These are phyloP conservation scores for Amaranthus palmeri DNA, from an alignment of 148 eudicot species.

Conservation along the genomic window DNA sequence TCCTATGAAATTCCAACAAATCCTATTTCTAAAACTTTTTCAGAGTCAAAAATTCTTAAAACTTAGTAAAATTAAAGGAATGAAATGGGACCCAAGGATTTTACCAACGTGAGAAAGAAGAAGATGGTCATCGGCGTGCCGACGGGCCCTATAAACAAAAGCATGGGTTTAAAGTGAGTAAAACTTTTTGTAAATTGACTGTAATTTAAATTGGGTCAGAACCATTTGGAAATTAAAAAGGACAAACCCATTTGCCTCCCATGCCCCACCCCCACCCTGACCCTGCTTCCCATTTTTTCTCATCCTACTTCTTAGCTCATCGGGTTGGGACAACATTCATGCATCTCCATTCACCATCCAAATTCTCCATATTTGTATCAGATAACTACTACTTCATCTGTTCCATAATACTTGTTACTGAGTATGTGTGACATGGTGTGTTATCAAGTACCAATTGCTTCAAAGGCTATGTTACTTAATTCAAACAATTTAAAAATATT, in stretches of 20 bases:
- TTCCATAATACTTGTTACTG: no score
- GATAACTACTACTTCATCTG: no score
- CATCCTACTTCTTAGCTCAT: not conserved
- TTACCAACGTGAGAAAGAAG: not conserved
- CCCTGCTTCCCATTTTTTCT: conserved; percentile 14
- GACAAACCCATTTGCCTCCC: conserved; percentile 12
- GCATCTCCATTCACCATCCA: conserved; percentile 2
- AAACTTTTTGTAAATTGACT: conserved; percentile 8
- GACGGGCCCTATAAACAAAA: conserved; percentile 11
- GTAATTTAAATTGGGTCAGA: conserved; percentile 14
- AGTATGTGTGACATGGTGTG: no score
- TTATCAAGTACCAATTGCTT: no score
- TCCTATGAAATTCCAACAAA: no score
- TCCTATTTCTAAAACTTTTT: no score
- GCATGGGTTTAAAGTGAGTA: not conserved
- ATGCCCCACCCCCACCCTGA: conserved; percentile 11
- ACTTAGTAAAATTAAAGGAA: not conserved
- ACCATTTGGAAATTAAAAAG: not conserved
- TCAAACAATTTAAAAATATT: no score
- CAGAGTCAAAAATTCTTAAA: not conserved
- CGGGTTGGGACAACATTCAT: not conserved
- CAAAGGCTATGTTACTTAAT: no score
- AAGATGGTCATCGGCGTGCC: conserved; percentile 16
- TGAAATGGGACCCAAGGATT: not conserved
- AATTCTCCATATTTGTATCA: not conserved